Base-by-base conservation (phyloP, 2,329 filamentous ascomycete genomes). In the Neonectria sp. region DNA sequence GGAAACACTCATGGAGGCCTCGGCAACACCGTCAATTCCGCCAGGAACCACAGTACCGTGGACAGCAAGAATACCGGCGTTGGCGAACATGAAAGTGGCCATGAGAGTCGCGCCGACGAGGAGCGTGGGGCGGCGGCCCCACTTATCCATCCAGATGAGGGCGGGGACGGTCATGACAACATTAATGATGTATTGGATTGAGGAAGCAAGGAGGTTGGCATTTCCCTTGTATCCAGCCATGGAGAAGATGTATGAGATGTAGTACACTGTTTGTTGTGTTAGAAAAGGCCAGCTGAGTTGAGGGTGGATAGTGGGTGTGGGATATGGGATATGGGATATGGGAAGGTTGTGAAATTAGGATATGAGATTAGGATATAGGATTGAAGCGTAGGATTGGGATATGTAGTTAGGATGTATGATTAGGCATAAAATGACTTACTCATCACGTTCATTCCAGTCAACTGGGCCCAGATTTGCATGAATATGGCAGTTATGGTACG, bases 111-210 rank as follows among this genome's bases (percentile, higher is more conserved):
- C 88, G 64, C 91, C 91, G n/a, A 86, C 80, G 55, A 93, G 88
- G 65, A 93, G 86, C 8, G 92, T 84, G 63, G 89, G 88, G 52
- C 91, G 91, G 70, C 93, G 92, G 53, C 93, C 93, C 90, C 91
- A 93, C 62, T 86, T 85, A 73, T 96, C 93, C 73, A 95, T 88
- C 82, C 85, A 95, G 63, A 95, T 80, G 27, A 95, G 86, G 1
- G 93, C 93, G 0, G 92, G 92, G 3, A 95, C 78, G 0, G 93
- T 95, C 90, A 94, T 93, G 59, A 91, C 67, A 2, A 95, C 93
- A 78, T 95, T 95, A 83, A 95, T 93, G 73, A 95, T 86, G 69
- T 89, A 89, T 71, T 88, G 85, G 21, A 90, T 86, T 5, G 85
- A 86, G 0, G 87, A 88, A 1, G 86, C 87, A 53, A 88, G 82